phyloP scores from a whole-genome alignment of 2,329 filamentous ascomycete genomes.

The Calonectria ilicicola region DNA sequence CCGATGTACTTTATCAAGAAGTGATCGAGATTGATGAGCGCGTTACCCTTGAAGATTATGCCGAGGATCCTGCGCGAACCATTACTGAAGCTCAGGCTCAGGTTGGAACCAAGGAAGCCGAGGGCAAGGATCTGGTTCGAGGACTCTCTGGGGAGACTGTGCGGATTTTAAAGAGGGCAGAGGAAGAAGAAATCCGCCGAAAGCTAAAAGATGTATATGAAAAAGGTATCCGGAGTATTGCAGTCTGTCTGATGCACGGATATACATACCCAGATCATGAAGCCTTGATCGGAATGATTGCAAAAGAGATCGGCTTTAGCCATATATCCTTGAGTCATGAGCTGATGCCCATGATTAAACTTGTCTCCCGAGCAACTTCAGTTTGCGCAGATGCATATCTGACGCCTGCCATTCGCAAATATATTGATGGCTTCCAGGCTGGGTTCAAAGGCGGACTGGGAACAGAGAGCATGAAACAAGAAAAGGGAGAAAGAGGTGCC shows the following conservation, averaged over 20 bases:
- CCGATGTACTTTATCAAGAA: constrained; percentile 85
- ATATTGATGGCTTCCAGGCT: constrained; percentile 78
- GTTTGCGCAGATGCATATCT: constrained; percentile 59
- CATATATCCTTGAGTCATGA: constrained; percentile 74
- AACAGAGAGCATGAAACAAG: constrained; percentile 77
- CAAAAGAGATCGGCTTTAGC: constrained; percentile 77
- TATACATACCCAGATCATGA: constrained; percentile 94
- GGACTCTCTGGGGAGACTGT: constrained; percentile 79
- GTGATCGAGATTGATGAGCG: constrained; percentile 93
- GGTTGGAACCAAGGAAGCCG: constrained; percentile 60
- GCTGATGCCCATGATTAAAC: constrained; percentile 59
- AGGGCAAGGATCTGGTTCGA: constrained; percentile 70
- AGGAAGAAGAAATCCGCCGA: constrained; percentile 64
- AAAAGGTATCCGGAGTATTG: constrained; percentile 81
- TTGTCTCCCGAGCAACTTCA: constrained; percentile 56
- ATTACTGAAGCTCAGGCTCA: constrained; percentile 66
- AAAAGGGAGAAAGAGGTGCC: constrained; percentile 74
- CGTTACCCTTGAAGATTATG: constrained; percentile 91
- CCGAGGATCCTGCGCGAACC: constrained; percentile 81
- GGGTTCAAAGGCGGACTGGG: constrained; percentile 87
- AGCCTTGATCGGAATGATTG: constrained; percentile 79
- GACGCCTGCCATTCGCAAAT: constrained; percentile 56
- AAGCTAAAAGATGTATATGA: constrained; percentile 74
- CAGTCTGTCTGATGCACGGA: constrained; percentile 91
- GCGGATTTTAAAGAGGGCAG: constrained; percentile 71